Evolutionary conservation across 1,284 basidiomycete species (phyloP).

Genomic region (Boletellus deceptivus): DNA sequence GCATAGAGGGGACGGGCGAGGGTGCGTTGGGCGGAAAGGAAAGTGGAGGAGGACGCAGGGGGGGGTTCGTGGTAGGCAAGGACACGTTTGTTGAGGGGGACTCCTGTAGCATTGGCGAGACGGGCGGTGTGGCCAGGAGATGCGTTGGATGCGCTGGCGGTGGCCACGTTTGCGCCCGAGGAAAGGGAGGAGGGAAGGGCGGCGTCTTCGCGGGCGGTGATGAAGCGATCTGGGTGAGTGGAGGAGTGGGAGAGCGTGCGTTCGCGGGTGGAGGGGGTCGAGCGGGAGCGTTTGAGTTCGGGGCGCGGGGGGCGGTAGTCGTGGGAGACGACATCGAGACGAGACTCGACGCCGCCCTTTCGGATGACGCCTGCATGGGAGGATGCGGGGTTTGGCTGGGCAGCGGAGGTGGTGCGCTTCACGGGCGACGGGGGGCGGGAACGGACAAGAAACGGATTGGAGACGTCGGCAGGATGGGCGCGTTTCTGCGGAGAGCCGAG

Average conservation of each 20-base stretch:
- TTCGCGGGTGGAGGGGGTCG: constrained; percentile 54
- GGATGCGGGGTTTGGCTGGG: constrained; percentile 53
- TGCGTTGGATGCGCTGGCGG: constrained; percentile 13
- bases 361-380: constrained; percentile 68
- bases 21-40: constrained; percentile 70
- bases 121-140: constrained; percentile 77
- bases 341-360: constrained; percentile 72
- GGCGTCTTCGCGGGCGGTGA: constrained; percentile 61
- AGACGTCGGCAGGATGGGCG: constrained; percentile 43
- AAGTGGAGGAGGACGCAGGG: constrained; percentile 63
- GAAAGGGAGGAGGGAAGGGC: constrained; percentile 63
- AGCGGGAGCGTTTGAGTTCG: constrained; percentile 70
- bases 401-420: constrained; percentile 52
- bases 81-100: constrained; percentile 71
- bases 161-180: constrained; percentile 53
- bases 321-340: constrained; percentile 66
- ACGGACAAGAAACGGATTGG: constrained; percentile 60
- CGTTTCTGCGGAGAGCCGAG: constrained; percentile 45
- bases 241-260: constrained; percentile 31
- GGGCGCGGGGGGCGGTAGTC: constrained; percentile 55
- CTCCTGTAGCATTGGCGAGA: constrained; percentile 68
- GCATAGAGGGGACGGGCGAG: constrained; percentile 71
- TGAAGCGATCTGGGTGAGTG: constrained; percentile 68
- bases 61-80: constrained; percentile 78
- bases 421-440: constrained; percentile 62